These are phyloP conservation scores for Cyberlindnera mississippiensis DNA, from an alignment of 805 yeast genomes.

Conservation along the genomic window DNA sequence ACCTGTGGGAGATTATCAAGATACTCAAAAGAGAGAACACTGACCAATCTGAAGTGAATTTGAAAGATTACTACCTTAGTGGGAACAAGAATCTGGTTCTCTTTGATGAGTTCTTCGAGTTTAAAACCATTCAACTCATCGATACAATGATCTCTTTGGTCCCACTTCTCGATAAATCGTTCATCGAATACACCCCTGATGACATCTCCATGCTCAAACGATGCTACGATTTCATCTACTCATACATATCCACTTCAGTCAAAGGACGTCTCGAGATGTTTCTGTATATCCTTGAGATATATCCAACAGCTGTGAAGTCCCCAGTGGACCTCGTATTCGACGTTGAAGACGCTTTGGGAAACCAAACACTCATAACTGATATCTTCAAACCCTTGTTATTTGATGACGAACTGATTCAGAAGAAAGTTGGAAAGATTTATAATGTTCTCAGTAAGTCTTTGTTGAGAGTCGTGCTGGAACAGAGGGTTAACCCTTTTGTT, in stretches of 20 bases:
- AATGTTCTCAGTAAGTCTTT: constrained; percentile 10
- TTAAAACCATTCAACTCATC: constrained; percentile 23
- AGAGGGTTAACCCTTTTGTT: constrained; percentile 19
- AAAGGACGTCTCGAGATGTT: constrained; percentile 19
- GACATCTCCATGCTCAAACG: background rate
- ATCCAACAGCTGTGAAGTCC: constrained; percentile 11
- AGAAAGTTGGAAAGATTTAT: constrained; percentile 10
- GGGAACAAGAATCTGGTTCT: constrained; percentile 30
- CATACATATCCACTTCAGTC: constrained; percentile 1
- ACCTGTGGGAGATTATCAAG: constrained; percentile 31
- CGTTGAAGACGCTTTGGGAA: constrained; percentile 4
- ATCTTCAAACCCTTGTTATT: constrained; percentile 21
- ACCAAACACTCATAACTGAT: constrained; percentile 8
- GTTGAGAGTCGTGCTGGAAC: constrained; percentile 15
- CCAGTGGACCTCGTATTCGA: constrained; percentile 20
- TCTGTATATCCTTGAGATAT: constrained; percentile 23
- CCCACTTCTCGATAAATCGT: background rate
- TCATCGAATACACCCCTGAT: background rate
- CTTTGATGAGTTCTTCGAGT: constrained; percentile 32
- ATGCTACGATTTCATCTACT: constrained; percentile 10
- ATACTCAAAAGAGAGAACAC: constrained; percentile 21
- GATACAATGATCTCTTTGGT: constrained; percentile 18
- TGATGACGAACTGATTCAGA: constrained; percentile 11
- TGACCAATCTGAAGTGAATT: constrained; percentile 20
- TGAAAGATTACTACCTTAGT: constrained; percentile 30